Conservation (phyloP, 345 rosid species). For the Eutrema heterophyllum region DNA sequence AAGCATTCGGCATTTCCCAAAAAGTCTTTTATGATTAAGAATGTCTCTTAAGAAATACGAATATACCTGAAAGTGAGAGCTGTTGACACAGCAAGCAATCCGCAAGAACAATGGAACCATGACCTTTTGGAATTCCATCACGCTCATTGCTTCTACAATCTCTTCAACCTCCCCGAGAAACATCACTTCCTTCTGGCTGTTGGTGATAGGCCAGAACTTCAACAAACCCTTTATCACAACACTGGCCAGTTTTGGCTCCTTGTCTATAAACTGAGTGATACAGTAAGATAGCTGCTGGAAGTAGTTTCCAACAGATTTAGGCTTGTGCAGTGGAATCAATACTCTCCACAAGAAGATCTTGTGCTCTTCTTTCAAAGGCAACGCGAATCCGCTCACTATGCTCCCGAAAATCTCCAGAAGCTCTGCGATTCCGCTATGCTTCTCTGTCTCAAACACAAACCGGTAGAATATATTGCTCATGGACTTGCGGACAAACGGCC, state of each 20-base stretch:
- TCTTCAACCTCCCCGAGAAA: slow-evolving; percentile 81
- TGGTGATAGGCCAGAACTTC: slow-evolving; percentile 84
- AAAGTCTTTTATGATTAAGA: background rate
- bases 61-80: slow-evolving; percentile 82
- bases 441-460: slow-evolving; percentile 77
- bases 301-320: slow-evolving; percentile 69
- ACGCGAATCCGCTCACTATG: slow-evolving; percentile 72
- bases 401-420: slow-evolving; percentile 87
- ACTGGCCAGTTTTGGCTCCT: slow-evolving; percentile 69
- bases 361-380: slow-evolving; percentile 91
- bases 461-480: slow-evolving; percentile 68
- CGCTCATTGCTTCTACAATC: slow-evolving; percentile 64
- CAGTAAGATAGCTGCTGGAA: slow-evolving; percentile 78
- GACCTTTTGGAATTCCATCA: slow-evolving; percentile 72
- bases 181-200: slow-evolving; percentile 90
- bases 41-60: background rate
- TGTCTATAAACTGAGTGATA: slow-evolving; percentile 75
- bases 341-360: slow-evolving; percentile 82
- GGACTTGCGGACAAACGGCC: slow-evolving; percentile 76
- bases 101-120: slow-evolving; percentile 76
- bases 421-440: slow-evolving; percentile 75
- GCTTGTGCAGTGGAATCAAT: slow-evolving; percentile 83
- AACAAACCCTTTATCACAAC: slow-evolving; percentile 60
- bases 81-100: slow-evolving; percentile 74
- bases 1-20: background rate